Evolutionary conservation across 1,139 yeast species (phyloP).

Genomic region (Diutina ranongensis): DNA sequence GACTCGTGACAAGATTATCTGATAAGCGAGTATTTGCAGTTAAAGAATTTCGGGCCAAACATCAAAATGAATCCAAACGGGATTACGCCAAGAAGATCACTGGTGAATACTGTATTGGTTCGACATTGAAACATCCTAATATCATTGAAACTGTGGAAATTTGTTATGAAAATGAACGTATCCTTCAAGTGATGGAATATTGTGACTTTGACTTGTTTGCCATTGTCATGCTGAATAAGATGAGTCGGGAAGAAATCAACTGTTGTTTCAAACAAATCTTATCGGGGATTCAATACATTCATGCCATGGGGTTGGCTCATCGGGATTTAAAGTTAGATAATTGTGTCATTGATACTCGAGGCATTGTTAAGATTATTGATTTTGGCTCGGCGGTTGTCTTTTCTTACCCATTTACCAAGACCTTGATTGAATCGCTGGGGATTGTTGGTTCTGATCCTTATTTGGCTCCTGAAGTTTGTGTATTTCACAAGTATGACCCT

Average conservation of each 20-base stretch:
- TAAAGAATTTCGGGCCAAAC: constrained; percentile 76
- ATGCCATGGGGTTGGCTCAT: constrained; percentile 82
- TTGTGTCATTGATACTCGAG: constrained; percentile 77
- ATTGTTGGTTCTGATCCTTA: constrained; percentile 93
- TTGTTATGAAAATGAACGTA: constrained; percentile 78
- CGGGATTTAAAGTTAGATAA: constrained; percentile 89
- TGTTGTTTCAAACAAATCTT: constrained; percentile 86
- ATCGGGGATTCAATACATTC: constrained; percentile 73
- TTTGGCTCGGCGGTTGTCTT: constrained; percentile 93
- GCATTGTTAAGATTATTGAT: constrained; percentile 83
- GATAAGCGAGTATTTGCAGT: constrained; percentile 81
- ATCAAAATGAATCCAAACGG: constrained; percentile 64
- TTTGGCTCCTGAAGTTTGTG: constrained; percentile 88
- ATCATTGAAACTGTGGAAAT: constrained; percentile 87
- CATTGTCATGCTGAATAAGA: constrained; percentile 88
- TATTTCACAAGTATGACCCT: constrained; percentile 73
- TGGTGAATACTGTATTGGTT: constrained; percentile 91
- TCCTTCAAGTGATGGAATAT: constrained; percentile 89
- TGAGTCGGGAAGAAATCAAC: constrained; percentile 75
- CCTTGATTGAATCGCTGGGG: constrained; percentile 73
- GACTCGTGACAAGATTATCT: constrained; percentile 53
- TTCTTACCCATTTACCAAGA: constrained; percentile 79
- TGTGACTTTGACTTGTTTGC: constrained; percentile 91
- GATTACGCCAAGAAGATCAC: constrained; percentile 92
- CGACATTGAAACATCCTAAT: constrained; percentile 82